Percentiles rank a stretch among this genome's conserved stretches.
Evolutionary conservation across 2,329 filamentous ascomycete species (phyloP).

Genomic region (Penicillium olsonii): DNA sequence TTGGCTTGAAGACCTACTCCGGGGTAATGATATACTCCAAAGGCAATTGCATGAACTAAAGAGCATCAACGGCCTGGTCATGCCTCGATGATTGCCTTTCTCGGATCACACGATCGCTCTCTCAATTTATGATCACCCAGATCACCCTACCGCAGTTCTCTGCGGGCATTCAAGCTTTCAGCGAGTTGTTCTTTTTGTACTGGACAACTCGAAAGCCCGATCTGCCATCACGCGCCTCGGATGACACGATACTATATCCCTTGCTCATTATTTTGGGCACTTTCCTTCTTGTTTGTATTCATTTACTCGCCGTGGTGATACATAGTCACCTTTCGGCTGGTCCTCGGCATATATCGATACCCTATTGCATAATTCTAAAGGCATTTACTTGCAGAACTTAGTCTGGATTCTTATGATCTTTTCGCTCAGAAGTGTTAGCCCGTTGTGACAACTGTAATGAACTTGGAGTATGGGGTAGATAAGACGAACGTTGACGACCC

Average conservation of each 20-base stretch:
- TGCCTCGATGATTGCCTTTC: constrained; percentile 33
- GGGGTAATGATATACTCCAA: constrained; percentile 65
- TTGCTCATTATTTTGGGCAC: background rate
- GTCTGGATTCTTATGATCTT: background rate
- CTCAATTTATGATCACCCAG: constrained; percentile 13
- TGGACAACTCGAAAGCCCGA: constrained; percentile 18
- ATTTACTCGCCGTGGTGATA: constrained; percentile 4
- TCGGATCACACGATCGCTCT: constrained; percentile 24
- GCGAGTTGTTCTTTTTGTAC: constrained; percentile 18
- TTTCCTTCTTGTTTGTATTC: background rate
- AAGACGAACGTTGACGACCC: background rate
- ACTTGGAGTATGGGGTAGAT: background rate
- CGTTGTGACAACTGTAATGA: background rate
- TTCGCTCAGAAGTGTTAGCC: background rate
- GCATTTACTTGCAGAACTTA: background rate
- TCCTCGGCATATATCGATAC: constrained; percentile 12
- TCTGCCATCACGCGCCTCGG: background rate
- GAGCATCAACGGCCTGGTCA: constrained; percentile 37
- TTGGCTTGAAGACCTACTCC: constrained; percentile 72
- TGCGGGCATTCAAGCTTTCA: constrained; percentile 25
- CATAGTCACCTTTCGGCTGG: background rate
- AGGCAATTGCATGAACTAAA: constrained; percentile 55
- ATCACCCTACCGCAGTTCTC: constrained; percentile 6
- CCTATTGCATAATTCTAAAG: constrained; percentile 9
- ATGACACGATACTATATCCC: constrained; percentile 17